Evolutionary conservation across 2,329 filamentous ascomycete species (phyloP).

Genomic region (Daldinia sp.): DNA sequence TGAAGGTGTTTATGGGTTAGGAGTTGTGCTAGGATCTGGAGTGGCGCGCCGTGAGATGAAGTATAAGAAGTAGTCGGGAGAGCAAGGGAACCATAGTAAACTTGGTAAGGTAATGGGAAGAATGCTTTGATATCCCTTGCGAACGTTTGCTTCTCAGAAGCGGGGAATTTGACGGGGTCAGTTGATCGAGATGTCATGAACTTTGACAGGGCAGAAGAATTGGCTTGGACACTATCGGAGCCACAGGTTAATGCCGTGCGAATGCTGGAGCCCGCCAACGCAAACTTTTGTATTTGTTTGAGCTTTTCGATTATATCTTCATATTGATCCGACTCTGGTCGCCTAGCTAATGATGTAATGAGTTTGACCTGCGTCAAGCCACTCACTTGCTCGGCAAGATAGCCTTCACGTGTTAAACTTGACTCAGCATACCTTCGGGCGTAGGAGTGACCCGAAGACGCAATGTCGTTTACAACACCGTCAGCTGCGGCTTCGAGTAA

Average conservation of each 20-base stretch:
- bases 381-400: constrained; percentile 81
- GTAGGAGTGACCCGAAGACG: constrained; percentile 87
- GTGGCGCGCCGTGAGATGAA: constrained; percentile 75
- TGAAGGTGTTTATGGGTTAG: constrained; percentile 97
- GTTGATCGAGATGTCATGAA: constrained; percentile 73
- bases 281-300: constrained; percentile 83
- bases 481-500: constrained; percentile 87
- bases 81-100: constrained; percentile 89
- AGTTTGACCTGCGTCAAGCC: constrained; percentile 92
- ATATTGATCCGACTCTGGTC: constrained; percentile 73
- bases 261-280: constrained; percentile 73
- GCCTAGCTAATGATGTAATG: constrained; percentile 78
- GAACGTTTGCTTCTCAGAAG: constrained; percentile 46
- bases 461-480: constrained; percentile 90
- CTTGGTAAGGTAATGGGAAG: constrained; percentile 95
- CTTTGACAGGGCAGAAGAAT: constrained; percentile 72
- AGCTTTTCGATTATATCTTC: constrained; percentile 82
- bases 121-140: constrained; percentile 75
- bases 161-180: constrained; percentile 50
- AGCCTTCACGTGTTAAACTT: constrained; percentile 74
- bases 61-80: constrained; percentile 86
- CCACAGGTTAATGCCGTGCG: constrained; percentile 90
- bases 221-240: constrained; percentile 71
- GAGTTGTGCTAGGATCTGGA: constrained; percentile 89
- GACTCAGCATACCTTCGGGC: constrained; percentile 86